A percentile compares a stretch with the other conserved stretches of the same genome.
These are phyloP conservation scores for Athelia psychrophila DNA, from an alignment of 1,284 basidiomycete genomes.

Conservation along the genomic window DNA sequence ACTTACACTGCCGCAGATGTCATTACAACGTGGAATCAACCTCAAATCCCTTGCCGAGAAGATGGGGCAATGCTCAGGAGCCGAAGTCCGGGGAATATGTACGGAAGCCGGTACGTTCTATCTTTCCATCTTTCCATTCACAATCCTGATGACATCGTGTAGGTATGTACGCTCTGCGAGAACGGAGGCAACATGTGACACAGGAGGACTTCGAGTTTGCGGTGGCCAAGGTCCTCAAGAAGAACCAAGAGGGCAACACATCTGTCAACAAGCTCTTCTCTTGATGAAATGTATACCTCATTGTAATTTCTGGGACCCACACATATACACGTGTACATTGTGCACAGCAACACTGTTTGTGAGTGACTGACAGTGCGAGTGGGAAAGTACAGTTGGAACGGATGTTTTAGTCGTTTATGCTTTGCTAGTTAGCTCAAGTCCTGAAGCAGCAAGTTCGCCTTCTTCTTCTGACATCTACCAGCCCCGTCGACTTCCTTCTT, in stretches of 20 bases:
- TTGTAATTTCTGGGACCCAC: neutral
- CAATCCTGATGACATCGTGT: neutral
- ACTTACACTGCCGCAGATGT: slow-evolving; percentile 69
- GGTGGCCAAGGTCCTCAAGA: slow-evolving; percentile 93
- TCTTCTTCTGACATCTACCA: too few relatives aligned
- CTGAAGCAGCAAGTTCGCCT: neutral
- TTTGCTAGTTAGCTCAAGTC: neutral
- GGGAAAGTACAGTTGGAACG: neutral
- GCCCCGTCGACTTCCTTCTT: too few relatives aligned
- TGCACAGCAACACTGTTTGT: neutral
- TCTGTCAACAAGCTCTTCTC: slow-evolving; percentile 90
- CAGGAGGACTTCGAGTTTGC: slow-evolving; percentile 99
- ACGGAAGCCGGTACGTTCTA: slow-evolving; percentile 81
- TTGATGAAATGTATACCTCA: slow-evolving; percentile 27
- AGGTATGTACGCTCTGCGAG: slow-evolving; percentile 97
- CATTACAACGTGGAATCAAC: slow-evolving; percentile 96
- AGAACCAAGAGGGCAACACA: slow-evolving; percentile 89
- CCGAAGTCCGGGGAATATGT: slow-evolving; percentile 97
- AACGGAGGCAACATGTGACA: slow-evolving; percentile 94
- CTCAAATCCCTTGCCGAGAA: slow-evolving; percentile 93
- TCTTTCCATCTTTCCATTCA: slow-evolving; percentile 1
- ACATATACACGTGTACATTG: neutral
- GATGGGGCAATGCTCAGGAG: slow-evolving; percentile 98
- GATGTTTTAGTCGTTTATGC: neutral
- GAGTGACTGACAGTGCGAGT: neutral